Evolutionary conservation across 805 yeast genomes (phyloP).

Genomic region (Hanseniaspora mollemarum): DNA sequence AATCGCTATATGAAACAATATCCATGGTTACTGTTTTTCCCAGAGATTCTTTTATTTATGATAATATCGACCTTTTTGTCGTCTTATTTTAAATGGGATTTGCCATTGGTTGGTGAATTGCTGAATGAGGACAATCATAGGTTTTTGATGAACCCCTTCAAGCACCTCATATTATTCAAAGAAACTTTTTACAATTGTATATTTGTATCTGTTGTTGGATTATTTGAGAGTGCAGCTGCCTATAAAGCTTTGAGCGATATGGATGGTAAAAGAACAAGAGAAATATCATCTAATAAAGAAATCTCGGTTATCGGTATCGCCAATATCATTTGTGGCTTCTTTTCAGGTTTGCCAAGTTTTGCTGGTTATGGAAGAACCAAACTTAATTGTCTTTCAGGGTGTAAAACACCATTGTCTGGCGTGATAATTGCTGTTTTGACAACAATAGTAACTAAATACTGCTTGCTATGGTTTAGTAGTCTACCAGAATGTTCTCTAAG

Average conservation of each 20-base stretch:
- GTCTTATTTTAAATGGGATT: constrained; percentile 3
- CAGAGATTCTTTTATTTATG: constrained; percentile 14
- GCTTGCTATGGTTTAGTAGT: constrained; percentile 27
- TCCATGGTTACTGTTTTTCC: constrained; percentile 11
- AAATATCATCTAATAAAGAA: constrained; percentile 15
- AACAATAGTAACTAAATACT: constrained; percentile 24
- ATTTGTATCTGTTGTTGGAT: constrained; percentile 13
- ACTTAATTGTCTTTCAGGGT: constrained; percentile 14
- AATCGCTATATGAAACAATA: constrained; percentile 5
- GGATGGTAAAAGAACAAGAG: constrained; percentile 15
- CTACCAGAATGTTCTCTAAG: constrained; percentile 38
- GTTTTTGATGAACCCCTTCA: constrained; percentile 14
- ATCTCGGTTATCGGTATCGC: constrained; percentile 13
- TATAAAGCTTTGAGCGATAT: constrained; percentile 14
- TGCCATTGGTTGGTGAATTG: constrained; percentile 14
- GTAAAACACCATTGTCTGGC: constrained; percentile 19
- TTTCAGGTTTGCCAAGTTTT: constrained; percentile 16
- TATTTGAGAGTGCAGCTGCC: constrained; percentile 16
- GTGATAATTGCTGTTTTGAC: constrained; percentile 17
- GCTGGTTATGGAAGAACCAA: constrained; percentile 18
- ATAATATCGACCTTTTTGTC: constrained; percentile 8
- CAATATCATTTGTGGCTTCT: constrained; percentile 12
- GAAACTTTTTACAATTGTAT: constrained; percentile 13
- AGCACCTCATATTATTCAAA: constrained; percentile 6
- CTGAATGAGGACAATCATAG: constrained; percentile 4